Percentiles rank a stretch among this genome's conserved stretches.
These are phyloP conservation scores for Vitis amurensis DNA, from an alignment of 164 flowering plant genomes.

Conservation along the genomic window DNA sequence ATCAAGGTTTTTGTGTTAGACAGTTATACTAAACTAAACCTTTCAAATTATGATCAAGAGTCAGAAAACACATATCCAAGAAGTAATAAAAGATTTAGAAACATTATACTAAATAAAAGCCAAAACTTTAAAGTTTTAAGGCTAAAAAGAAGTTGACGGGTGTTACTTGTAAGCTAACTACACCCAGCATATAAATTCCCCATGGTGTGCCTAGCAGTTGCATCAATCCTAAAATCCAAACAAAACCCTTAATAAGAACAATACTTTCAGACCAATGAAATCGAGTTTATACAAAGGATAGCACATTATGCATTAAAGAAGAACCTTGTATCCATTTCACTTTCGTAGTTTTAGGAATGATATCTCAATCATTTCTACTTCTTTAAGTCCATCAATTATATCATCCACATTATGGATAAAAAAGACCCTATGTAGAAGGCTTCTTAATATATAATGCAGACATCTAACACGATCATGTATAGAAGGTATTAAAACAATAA, in stretches of 20 bases:
- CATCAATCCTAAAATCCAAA: conserved; percentile 52
- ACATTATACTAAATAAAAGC: too few relatives aligned
- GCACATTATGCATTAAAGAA: conserved; percentile 76
- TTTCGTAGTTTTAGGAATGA: conserved; percentile 51
- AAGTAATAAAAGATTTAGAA: too few relatives aligned
- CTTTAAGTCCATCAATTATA: too few relatives aligned
- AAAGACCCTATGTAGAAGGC: too few relatives aligned
- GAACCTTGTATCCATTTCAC: conserved; percentile 97
- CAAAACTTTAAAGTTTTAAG: too few relatives aligned
- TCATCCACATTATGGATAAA: too few relatives aligned
- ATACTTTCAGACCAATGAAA: not conserved
- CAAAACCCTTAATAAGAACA: not conserved
- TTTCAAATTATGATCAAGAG: not conserved
- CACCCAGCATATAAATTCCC: conserved; percentile 60
- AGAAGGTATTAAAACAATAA: too few relatives aligned
- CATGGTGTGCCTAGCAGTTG: conserved; percentile 67
- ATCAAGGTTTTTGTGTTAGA: too few relatives aligned
- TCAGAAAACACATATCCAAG: too few relatives aligned
- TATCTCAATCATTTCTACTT: too few relatives aligned
- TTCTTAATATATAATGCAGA: too few relatives aligned
- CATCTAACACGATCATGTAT: too few relatives aligned
- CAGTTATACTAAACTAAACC: not conserved
- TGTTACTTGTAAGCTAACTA: conserved; percentile 72
- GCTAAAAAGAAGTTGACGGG: conserved; percentile 5
- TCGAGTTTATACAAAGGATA: not conserved